These are phyloP conservation scores for Heterobasidion occidentale DNA, from an alignment of 1,284 basidiomycete genomes.

Conservation along the genomic window DNA sequence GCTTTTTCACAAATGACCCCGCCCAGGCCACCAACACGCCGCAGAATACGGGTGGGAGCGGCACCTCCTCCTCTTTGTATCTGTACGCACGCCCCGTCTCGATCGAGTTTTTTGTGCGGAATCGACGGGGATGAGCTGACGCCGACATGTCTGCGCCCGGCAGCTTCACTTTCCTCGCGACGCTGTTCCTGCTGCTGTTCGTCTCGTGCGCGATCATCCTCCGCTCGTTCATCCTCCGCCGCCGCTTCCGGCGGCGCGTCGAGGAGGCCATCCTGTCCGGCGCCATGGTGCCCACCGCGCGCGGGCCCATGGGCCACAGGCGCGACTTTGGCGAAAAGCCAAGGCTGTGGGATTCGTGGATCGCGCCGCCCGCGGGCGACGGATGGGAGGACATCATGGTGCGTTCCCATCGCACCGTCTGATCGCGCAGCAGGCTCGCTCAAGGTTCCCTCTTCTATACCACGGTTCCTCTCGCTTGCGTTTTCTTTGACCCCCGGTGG, in stretches of 20 bases:
- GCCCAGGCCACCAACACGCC: conserved; percentile 4
- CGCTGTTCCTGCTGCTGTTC: conserved; percentile 55
- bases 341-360: conserved; percentile 42
- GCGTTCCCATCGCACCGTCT: conserved; percentile 12
- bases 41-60: conserved; percentile 3
- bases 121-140: neutral
- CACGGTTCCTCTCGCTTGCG: no score
- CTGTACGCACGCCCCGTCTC: conserved; percentile 12
- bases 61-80: conserved; percentile 16
- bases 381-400: conserved; percentile 46
- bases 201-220: conserved; percentile 58
- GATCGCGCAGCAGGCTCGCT: neutral
- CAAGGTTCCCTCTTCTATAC: neutral
- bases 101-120: conserved; percentile 22
- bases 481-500: no score
- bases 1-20: neutral
- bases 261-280: conserved; percentile 37
- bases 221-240: conserved; percentile 53
- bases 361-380: conserved; percentile 25
- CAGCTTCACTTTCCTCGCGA: conserved; percentile 66
- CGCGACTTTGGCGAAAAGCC: conserved; percentile 42
- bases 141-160: conserved; percentile 8
- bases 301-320: conserved; percentile 21
- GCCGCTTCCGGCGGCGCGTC: conserved; percentile 42
- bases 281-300: conserved; percentile 20